Conservation (phyloP, 2,329 filamentous ascomycete genomes). For the Cryphonectria japonica region DNA sequence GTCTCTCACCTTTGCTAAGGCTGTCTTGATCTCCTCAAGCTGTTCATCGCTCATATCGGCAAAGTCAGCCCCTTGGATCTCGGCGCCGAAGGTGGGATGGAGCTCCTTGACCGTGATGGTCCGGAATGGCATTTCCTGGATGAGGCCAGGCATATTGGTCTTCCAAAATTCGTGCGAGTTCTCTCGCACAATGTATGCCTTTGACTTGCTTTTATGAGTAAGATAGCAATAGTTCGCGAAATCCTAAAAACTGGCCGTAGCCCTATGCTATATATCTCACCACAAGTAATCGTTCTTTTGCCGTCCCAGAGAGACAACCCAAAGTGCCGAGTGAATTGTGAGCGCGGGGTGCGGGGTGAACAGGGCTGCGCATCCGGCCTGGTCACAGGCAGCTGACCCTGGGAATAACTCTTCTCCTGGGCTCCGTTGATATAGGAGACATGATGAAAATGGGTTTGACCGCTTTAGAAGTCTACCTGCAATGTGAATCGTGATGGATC, state of each 20-base stretch:
- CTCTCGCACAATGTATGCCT: not conserved
- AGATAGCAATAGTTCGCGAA: too few relatives aligned
- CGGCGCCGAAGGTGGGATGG: slow-evolving; percentile 36
- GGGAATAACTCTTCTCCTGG: slow-evolving; percentile 6
- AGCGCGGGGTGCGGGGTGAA: slow-evolving; percentile 22
- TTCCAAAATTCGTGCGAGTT: not conserved
- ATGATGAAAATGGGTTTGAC: not conserved
- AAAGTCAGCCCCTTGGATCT: slow-evolving; percentile 40
- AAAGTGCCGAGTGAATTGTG: slow-evolving; percentile 18
- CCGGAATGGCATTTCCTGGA: slow-evolving; percentile 35
- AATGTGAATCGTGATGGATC: not conserved
- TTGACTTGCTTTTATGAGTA: not conserved
- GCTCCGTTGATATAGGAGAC: not conserved
- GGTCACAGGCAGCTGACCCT: not conserved
- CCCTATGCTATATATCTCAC: not conserved
- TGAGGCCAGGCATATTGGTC: slow-evolving; percentile 36
- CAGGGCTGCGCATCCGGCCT: not conserved
- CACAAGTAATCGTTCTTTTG: not conserved
- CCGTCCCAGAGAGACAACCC: not conserved
- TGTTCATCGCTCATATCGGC: slow-evolving; percentile 39
- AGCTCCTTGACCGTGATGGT: slow-evolving; percentile 32
- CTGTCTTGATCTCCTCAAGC: slow-evolving; percentile 38
- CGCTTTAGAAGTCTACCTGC: not conserved
- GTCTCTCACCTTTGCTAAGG: slow-evolving; percentile 39
- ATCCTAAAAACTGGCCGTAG: not conserved